Evolutionary conservation across 164 flowering plant genomes (phyloP).

Genomic region (Vitis rupestris): DNA sequence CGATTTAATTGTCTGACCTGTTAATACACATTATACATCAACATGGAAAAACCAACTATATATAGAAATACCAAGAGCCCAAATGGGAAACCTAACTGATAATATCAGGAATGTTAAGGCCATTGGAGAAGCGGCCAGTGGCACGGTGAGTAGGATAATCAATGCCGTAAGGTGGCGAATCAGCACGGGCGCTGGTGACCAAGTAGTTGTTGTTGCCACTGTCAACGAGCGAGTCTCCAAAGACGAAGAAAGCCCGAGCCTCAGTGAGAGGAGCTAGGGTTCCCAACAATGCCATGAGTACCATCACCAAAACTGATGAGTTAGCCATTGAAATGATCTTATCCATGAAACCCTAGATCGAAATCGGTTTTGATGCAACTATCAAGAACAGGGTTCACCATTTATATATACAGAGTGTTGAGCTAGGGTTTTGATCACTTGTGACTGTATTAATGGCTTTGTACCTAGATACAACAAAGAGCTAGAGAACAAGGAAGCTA

Average conservation of each 20-base stretch:
- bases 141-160: constrained; percentile 29
- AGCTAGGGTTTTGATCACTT: no score
- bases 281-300: background rate
- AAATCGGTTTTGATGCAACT: no score
- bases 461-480: no score
- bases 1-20: constrained; percentile 36
- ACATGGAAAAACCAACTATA: background rate
- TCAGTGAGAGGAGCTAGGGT: background rate
- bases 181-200: constrained; percentile 36
- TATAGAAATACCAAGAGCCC: no score
- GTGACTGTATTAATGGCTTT: no score
- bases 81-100: constrained; percentile 14
- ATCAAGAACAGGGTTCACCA: no score
- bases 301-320: background rate
- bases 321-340: background rate
- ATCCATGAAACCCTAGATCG: no score
- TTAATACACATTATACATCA: background rate
- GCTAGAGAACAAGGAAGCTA: no score
- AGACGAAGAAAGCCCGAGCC: constrained; percentile 35
- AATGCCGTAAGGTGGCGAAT: constrained; percentile 35
- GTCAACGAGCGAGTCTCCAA: constrained; percentile 40
- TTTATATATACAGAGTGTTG: no score
- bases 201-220: constrained; percentile 38
- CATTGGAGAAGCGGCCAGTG: constrained; percentile 43
- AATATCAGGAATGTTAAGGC: constrained; percentile 35